Percentiles rank a stretch among this genome's conserved stretches.
These are phyloP conservation scores for Abrus pulchellus DNA, from an alignment of 306 rosid genomes.

Conservation along the genomic window DNA sequence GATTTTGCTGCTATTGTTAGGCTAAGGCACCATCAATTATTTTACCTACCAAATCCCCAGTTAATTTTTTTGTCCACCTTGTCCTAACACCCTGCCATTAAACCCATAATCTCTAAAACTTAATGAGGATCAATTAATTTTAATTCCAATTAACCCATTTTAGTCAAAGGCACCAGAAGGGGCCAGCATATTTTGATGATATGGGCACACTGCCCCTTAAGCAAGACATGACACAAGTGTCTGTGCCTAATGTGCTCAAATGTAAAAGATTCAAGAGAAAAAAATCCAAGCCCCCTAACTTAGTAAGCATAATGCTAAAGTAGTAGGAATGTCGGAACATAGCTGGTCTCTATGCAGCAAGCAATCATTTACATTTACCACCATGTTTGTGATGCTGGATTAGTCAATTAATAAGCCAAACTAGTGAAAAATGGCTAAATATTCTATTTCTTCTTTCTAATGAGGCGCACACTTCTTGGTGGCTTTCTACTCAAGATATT, in stretches of 20 bases:
- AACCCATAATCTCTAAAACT: neutral
- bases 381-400: neutral
- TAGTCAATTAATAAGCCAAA: neutral
- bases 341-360: neutral
- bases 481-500: neutral
- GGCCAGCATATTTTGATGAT: too few relatives aligned
- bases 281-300: too few relatives aligned
- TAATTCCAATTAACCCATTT: neutral
- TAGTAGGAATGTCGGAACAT: too few relatives aligned
- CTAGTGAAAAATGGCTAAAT: neutral
- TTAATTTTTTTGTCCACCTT: neutral
- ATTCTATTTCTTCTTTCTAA: constrained; percentile 1
- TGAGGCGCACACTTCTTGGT: neutral
- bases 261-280: too few relatives aligned
- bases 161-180: too few relatives aligned
- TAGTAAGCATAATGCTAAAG: too few relatives aligned
- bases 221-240: too few relatives aligned
- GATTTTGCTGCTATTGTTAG: neutral
- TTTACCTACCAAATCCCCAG: neutral
- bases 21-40: neutral
- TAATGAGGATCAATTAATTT: neutral
- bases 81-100: neutral
- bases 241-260: too few relatives aligned
- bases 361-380: neutral
- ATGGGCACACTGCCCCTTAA: too few relatives aligned